These are phyloP conservation scores for Raphanus hybrid DNA, from an alignment of 441 rosid species.

Conservation along the genomic window DNA sequence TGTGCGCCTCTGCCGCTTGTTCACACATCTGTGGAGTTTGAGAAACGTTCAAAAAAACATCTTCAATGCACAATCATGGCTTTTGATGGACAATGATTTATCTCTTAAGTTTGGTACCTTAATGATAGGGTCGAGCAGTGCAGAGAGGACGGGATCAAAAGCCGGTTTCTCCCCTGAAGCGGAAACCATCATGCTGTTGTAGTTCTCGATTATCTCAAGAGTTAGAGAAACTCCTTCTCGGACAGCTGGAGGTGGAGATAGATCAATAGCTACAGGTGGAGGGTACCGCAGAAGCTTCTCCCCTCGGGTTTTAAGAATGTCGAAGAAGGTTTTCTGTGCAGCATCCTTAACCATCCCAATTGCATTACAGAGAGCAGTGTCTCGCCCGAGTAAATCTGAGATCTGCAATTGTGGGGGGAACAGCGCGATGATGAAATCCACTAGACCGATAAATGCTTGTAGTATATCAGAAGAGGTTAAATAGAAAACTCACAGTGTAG, in stretches of 20 bases:
- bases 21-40: slow-evolving; percentile 79
- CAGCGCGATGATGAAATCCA: slow-evolving; percentile 29
- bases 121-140: slow-evolving; percentile 90
- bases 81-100: not conserved
- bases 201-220: slow-evolving; percentile 87
- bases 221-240: slow-evolving; percentile 90
- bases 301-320: slow-evolving; percentile 85
- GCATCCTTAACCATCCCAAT: slow-evolving; percentile 92
- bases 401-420: slow-evolving; percentile 52
- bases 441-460: slow-evolving; percentile 6
- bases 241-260: slow-evolving; percentile 93
- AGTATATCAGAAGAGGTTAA: slow-evolving; percentile 19
- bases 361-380: slow-evolving; percentile 83
- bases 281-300: slow-evolving; percentile 95
- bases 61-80: slow-evolving; percentile 13
- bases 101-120: slow-evolving; percentile 54
- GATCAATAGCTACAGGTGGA: slow-evolving; percentile 91
- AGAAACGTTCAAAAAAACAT: not conserved
- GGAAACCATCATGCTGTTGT: slow-evolving; percentile 86
- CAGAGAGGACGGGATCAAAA: slow-evolving; percentile 84
- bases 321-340: slow-evolving; percentile 89
- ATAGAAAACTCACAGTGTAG: slow-evolving; percentile 70
- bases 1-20: slow-evolving; percentile 95
- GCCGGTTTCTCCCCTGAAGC: slow-evolving; percentile 64
- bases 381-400: slow-evolving; percentile 87